Evolutionary conservation across 108 stramenopile species (phyloP).

Genomic region (Aurantiochytrium sp.): DNA sequence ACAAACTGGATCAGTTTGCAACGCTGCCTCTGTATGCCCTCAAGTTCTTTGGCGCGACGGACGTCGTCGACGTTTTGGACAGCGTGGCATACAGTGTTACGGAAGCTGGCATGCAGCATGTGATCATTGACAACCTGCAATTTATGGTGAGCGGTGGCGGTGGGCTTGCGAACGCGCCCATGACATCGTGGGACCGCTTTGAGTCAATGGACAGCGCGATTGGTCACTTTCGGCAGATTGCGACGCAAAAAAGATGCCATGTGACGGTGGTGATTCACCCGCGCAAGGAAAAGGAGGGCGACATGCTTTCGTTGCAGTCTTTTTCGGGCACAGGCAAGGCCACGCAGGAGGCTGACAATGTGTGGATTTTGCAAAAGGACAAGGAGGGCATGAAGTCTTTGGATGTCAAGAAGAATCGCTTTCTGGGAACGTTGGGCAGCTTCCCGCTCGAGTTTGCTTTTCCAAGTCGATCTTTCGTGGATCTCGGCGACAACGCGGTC

Average conservation of each 20-base stretch:
- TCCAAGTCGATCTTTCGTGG: background rate
- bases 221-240: conserved; percentile 91
- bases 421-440: conserved; percentile 78
- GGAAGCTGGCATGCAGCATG: conserved; percentile 77
- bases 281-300: conserved; percentile 82
- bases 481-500: background rate
- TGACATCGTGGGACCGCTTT: conserved; percentile 46
- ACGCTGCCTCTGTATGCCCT: conserved; percentile 79
- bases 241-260: conserved; percentile 85
- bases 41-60: conserved; percentile 86
- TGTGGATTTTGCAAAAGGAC: conserved; percentile 85
- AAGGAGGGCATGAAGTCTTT: conserved; percentile 59
- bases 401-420: conserved; percentile 96
- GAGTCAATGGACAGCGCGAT: conserved; percentile 85
- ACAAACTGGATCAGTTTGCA: conserved; percentile 73
- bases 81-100: conserved; percentile 94
- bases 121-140: conserved; percentile 95
- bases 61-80: conserved; percentile 83
- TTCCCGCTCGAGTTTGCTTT: conserved; percentile 59
- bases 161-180: conserved; percentile 51
- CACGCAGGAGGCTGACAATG: conserved; percentile 98
- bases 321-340: conserved; percentile 94
- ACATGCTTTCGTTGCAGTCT: conserved; percentile 61
- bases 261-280: conserved; percentile 93
- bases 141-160: conserved; percentile 72